phyloP scores from a whole-genome alignment of 177 flowering plant genomes.

The Vitis hybrid region DNA sequence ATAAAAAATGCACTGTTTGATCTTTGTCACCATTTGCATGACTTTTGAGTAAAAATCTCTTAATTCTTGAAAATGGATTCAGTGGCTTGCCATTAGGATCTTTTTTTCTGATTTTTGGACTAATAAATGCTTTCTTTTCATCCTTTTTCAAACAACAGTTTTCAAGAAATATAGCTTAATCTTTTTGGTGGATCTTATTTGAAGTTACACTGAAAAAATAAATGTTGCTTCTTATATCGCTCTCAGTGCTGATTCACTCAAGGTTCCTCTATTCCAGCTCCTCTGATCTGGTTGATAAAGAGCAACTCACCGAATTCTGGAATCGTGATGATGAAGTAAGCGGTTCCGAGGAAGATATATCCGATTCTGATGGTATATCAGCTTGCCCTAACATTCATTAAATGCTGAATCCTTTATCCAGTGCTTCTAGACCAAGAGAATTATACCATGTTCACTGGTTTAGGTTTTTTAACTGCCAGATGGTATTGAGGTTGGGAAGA shows the following conservation, averaged over 20 bases:
- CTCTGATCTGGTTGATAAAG: conserved; percentile 31
- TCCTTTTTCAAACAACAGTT: too few relatives aligned
- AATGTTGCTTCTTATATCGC: neutral
- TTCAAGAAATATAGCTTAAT: too few relatives aligned
- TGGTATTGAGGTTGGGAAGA: conserved; percentile 41
- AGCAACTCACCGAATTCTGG: conserved; percentile 70
- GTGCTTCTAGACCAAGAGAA: neutral
- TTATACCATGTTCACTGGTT: neutral
- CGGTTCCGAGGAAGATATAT: conserved; percentile 80
- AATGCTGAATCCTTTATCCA: neutral
- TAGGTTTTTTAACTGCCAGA: conserved; percentile 31
- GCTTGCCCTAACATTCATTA: neutral
- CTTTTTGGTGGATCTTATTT: neutral
- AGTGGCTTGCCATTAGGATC: too few relatives aligned
- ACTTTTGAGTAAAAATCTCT: too few relatives aligned
- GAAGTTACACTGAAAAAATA: too few relatives aligned
- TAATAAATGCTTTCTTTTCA: too few relatives aligned
- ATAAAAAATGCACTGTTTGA: too few relatives aligned
- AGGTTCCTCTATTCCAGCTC: conserved; percentile 39
- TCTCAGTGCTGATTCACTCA: neutral
- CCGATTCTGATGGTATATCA: conserved; percentile 76
- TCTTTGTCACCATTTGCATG: too few relatives aligned
- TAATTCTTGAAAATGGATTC: too few relatives aligned
- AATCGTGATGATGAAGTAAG: conserved; percentile 77
- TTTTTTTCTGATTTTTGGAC: too few relatives aligned